These are phyloP conservation scores for Symbiodinium pilosum DNA, from an alignment of 73 alveolate species.

Conservation along the genomic window DNA sequence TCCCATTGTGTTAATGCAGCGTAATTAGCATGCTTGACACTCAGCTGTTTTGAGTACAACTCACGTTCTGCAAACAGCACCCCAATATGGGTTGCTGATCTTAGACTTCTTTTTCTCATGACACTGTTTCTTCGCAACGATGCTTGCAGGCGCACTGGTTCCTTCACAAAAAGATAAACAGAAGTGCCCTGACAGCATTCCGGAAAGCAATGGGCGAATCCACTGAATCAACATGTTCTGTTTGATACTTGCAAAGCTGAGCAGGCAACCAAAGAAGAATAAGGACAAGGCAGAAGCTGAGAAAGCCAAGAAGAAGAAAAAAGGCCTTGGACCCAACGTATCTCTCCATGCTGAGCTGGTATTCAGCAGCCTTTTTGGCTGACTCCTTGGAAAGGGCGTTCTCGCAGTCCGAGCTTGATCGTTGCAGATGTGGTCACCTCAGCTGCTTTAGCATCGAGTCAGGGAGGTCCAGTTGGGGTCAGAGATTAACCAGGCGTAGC, in stretches of 20 bases:
- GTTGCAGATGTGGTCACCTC: neutral
- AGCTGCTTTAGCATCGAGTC: too few species aligned
- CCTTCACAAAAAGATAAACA: neutral
- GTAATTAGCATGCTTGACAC: too few species aligned
- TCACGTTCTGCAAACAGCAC: too few species aligned
- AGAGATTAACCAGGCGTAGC: too few species aligned
- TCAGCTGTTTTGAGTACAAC: too few species aligned
- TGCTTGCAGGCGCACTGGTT: neutral
- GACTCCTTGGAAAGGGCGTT: neutral
- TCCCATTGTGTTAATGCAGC: too few species aligned
- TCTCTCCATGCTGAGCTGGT: neutral
- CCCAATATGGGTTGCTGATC: too few species aligned
- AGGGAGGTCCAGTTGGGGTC: too few species aligned
- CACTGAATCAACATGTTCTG: neutral
- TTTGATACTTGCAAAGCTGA: too few species aligned
- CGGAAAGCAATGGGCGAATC: neutral
- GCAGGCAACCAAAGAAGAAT: neutral
- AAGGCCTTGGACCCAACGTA: neutral
- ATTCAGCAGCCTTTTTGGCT: too few species aligned
- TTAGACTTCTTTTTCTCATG: too few species aligned
- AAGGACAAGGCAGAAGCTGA: neutral
- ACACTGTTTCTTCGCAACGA: neutral
- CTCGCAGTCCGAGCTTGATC: neutral
- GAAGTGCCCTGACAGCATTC: neutral
- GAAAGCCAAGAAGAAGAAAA: constrained; percentile 22